phyloP scores from a whole-genome alignment of 805 yeast genomes.

The Wickerhamiella siamensis region DNA sequence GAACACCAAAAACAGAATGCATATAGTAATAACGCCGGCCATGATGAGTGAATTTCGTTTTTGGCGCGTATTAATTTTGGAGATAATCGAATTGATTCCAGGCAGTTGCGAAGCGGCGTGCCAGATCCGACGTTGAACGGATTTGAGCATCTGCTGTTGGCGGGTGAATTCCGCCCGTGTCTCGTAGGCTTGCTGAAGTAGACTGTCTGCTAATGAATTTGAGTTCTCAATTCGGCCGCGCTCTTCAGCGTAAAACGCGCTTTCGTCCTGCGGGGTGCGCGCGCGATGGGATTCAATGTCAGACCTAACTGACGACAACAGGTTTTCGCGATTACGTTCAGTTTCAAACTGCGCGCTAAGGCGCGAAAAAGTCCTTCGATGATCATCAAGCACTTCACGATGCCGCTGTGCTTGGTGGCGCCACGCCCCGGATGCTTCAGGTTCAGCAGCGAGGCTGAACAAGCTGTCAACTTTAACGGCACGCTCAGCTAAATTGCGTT shows the following conservation, averaged over 20 bases:
- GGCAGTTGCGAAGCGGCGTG: constrained; percentile 59
- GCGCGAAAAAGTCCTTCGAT: constrained; percentile 45
- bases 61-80: constrained; percentile 75
- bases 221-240: constrained; percentile 56
- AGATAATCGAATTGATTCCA: constrained; percentile 60
- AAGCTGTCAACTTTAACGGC: constrained; percentile 18
- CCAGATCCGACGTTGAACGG: constrained; percentile 49
- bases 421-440: constrained; percentile 52
- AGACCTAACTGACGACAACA: constrained; percentile 59
- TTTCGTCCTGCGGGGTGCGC: constrained; percentile 29
- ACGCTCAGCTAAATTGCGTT: constrained; percentile 34
- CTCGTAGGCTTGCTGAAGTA: constrained; percentile 73
- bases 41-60: constrained; percentile 78
- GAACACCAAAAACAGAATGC: constrained; percentile 57
- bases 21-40: constrained; percentile 54
- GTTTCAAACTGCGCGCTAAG: constrained; percentile 46
- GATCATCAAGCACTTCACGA: constrained; percentile 59
- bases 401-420: constrained; percentile 73
- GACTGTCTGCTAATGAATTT: constrained; percentile 60
- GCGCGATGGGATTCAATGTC: constrained; percentile 61
- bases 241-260: constrained; percentile 69
- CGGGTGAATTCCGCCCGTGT: constrained; percentile 72
- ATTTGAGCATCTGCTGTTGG: constrained; percentile 51
- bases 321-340: constrained; percentile 62
- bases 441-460: constrained; percentile 25